Percentiles rank a stretch among this genome's conserved stretches.
Evolutionary conservation across 2,329 filamentous ascomycete genomes (phyloP).

Genomic region (Sporothrix humicola): DNA sequence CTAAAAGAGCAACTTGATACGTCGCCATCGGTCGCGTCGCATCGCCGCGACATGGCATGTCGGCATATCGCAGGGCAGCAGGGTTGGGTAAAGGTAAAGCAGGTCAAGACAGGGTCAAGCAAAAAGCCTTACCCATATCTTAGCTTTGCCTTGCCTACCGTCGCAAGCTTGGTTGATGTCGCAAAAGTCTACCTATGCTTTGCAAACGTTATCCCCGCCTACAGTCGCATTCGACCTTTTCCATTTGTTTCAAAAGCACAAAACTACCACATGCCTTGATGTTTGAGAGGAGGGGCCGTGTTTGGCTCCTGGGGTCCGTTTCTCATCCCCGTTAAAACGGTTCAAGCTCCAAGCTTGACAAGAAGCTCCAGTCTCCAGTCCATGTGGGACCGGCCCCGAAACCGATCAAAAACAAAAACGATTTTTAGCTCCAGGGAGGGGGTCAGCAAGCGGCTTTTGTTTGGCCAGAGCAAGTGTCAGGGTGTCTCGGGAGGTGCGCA

Average conservation of each 20-base stretch:
- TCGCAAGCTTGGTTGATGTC: not conserved
- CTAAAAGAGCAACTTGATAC: not conserved
- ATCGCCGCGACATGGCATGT: not conserved
- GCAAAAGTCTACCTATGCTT: not conserved
- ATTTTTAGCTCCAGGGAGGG: not conserved
- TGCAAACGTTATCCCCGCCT: not conserved
- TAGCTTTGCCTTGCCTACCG: not conserved
- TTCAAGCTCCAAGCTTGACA: not conserved
- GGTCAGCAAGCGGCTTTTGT: not conserved
- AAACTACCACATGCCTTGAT: not conserved
- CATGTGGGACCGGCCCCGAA: conserved; percentile 8
- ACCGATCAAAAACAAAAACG: conserved; percentile 2
- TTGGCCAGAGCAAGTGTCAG: not conserved
- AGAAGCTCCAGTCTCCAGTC: not conserved
- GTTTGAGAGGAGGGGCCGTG: not conserved
- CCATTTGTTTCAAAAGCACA: not conserved
- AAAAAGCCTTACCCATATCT: not conserved
- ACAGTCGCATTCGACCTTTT: not conserved
- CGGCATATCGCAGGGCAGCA: not conserved
- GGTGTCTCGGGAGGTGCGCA: not conserved
- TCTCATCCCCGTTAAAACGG: not conserved
- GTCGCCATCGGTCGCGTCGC: not conserved
- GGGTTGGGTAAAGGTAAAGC: not conserved
- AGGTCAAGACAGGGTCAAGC: not conserved
- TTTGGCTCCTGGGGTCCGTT: not conserved